Evolutionary conservation across 2,329 filamentous ascomycete genomes (phyloP).

Genomic region (Nemania serpens): DNA sequence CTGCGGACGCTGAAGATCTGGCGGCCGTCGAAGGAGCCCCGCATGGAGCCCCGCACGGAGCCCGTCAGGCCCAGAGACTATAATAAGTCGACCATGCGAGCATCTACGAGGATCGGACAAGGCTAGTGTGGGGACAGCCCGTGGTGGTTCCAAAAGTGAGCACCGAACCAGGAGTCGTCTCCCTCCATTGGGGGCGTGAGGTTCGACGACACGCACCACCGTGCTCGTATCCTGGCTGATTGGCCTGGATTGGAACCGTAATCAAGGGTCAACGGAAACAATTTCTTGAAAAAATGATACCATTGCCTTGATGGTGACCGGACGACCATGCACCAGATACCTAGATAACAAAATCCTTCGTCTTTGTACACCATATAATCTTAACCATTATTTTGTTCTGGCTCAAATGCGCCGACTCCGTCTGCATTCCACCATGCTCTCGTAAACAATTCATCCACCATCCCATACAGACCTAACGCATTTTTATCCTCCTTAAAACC

Average conservation of each 20-base stretch:
- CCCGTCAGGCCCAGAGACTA: background rate
- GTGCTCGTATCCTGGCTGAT: no score
- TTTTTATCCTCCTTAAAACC: constrained; percentile 52
- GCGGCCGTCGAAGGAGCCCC: background rate
- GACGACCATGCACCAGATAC: background rate
- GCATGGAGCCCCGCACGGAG: background rate
- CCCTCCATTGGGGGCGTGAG: no score
- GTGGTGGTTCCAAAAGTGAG: no score
- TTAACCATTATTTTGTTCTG: background rate
- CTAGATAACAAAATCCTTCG: background rate
- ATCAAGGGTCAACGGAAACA: no score
- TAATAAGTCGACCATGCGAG: background rate
- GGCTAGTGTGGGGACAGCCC: no score
- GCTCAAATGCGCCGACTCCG: constrained; percentile 27
- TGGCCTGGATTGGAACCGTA: no score
- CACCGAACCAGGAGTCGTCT: no score
- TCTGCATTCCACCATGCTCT: constrained; percentile 8
- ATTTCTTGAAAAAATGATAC: constrained; percentile 18
- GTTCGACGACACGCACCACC: no score
- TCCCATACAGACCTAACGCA: background rate
- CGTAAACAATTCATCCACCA: background rate
- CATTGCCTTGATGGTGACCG: constrained; percentile 20
- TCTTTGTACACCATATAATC: constrained; percentile 11
- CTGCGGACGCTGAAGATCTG: constrained; percentile 34
- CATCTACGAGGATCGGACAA: no score